These are phyloP conservation scores for Phytophthora parvispora DNA, from an alignment of 352 stramenopile genomes.

Conservation along the genomic window DNA sequence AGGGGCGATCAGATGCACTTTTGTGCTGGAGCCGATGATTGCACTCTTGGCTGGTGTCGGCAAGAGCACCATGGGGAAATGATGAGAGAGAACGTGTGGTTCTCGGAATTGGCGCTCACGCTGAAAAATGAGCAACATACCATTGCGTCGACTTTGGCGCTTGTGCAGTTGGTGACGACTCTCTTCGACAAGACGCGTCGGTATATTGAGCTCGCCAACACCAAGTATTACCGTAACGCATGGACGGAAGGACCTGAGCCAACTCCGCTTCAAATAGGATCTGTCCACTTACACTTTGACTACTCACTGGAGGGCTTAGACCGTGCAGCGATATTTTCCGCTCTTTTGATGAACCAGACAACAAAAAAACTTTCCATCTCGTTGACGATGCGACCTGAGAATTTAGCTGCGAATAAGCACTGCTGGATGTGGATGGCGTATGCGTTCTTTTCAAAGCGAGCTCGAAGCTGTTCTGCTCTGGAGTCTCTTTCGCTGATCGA, in stretches of 20 bases:
- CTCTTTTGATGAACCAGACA: neutral
- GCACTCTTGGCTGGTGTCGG: too few relatives aligned
- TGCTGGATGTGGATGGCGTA: neutral
- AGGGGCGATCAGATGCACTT: neutral
- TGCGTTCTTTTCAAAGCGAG: neutral
- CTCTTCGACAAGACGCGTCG: neutral
- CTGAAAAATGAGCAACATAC: neutral
- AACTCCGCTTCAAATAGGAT: neutral
- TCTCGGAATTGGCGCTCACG: neutral
- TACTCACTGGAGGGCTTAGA: neutral
- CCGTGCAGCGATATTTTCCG: neutral
- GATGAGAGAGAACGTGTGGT: constrained; percentile 2
- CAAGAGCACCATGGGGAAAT: neutral
- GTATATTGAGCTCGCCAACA: neutral
- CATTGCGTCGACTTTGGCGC: neutral
- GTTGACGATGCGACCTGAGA: neutral
- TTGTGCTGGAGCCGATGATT: constrained; percentile 2
- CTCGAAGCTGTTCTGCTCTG: neutral
- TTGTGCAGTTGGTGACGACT: neutral
- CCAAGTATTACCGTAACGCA: neutral
- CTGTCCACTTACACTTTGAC: neutral
- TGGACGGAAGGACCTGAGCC: neutral
- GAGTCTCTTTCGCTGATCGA: neutral
- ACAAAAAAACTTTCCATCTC: neutral
- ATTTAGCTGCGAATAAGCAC: neutral